phyloP scores from a whole-genome alignment of 108 stramenopile genomes.

The Schizochytrium sp. region DNA sequence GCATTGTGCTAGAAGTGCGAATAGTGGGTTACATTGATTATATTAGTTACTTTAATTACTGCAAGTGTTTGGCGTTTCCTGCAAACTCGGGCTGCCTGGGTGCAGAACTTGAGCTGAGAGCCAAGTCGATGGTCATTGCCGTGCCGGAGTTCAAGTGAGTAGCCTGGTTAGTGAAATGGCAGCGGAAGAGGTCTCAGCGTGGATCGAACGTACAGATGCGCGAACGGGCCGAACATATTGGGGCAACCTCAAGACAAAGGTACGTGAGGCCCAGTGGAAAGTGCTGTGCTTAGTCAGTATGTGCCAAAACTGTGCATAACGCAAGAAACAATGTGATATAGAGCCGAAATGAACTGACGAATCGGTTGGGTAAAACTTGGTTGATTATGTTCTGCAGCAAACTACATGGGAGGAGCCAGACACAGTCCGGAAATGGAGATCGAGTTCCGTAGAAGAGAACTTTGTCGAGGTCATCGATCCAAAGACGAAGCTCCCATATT shows the following conservation, averaged over 20 bases:
- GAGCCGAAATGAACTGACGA: background rate
- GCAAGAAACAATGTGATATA: too few species aligned
- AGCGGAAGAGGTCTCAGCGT: background rate
- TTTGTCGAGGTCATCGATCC: constrained; percentile 7
- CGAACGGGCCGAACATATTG: constrained; percentile 30
- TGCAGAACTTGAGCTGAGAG: too few species aligned
- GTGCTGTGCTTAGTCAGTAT: too few species aligned
- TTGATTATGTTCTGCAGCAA: background rate
- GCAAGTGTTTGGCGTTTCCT: too few species aligned
- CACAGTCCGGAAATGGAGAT: background rate
- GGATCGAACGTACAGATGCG: constrained; percentile 36
- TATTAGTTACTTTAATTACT: too few species aligned
- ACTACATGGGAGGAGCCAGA: constrained; percentile 40
- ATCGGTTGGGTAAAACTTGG: background rate
- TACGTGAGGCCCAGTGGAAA: background rate
- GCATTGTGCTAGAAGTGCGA: too few species aligned
- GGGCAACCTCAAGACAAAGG: constrained; percentile 55
- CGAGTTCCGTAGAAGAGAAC: background rate
- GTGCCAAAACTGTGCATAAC: too few species aligned
- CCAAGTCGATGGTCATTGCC: too few species aligned
- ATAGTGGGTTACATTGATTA: too few species aligned
- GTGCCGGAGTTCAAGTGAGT: too few species aligned
- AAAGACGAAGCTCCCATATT: constrained; percentile 1
- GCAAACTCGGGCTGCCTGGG: too few species aligned
- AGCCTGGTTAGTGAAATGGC: background rate